These are phyloP conservation scores for Kondoa malvinella DNA, from an alignment of 768 basidiomycete species.

Conservation along the genomic window DNA sequence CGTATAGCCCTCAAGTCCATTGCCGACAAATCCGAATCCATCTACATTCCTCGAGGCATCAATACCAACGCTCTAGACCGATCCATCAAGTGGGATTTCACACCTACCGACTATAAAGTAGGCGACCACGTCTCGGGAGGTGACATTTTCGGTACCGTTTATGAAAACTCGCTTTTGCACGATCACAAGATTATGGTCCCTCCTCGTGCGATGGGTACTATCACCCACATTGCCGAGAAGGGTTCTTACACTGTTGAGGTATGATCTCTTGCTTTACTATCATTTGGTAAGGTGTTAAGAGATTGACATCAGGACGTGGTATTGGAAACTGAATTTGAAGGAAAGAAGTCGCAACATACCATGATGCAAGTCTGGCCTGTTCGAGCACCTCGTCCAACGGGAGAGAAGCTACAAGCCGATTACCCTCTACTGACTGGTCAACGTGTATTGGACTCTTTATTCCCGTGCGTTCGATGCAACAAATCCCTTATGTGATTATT, in stretches of 20 bases:
- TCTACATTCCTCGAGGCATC: conserved; percentile 97
- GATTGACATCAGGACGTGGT: conserved; percentile 55
- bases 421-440: conserved; percentile 87
- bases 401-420: conserved; percentile 89
- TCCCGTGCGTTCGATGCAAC: conserved; percentile 51
- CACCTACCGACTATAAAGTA: conserved; percentile 61
- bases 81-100: conserved; percentile 83
- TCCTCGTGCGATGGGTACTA: conserved; percentile 83
- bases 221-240: conserved; percentile 82
- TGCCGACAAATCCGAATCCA: conserved; percentile 92
- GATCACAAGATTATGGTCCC: conserved; percentile 95
- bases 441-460: conserved; percentile 86
- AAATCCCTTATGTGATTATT: not conserved
- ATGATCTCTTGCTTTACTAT: conserved; percentile 27
- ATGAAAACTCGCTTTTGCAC: conserved; percentile 90
- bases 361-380: conserved; percentile 99
- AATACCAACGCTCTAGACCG: conserved; percentile 91
- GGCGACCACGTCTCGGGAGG: conserved; percentile 96
- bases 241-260: conserved; percentile 85
- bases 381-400: conserved; percentile 82
- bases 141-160: conserved; percentile 86
- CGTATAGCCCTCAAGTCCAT: conserved; percentile 48
- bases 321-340: conserved; percentile 92
- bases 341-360: conserved; percentile 76
- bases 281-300: not conserved